Evolutionary conservation across 345 rosid genomes (phyloP), one percentile per base, ranked within the genome.

Genomic region (Triadica sebifera): DNA sequence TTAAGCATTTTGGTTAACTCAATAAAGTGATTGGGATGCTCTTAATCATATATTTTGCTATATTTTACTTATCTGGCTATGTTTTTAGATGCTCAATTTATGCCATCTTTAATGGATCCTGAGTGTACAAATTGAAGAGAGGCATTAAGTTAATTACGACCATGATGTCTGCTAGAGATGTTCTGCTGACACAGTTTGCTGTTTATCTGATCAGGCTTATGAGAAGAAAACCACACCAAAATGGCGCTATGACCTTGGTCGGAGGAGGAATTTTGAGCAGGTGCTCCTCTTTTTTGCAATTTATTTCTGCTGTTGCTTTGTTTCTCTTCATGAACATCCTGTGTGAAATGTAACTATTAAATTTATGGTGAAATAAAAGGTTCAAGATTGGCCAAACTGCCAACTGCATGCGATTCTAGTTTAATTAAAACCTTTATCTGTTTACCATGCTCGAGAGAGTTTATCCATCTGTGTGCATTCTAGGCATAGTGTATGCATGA

Each of bases 241-340:
- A 78, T 95, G 98, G 99, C 94, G 91, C 17, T 95, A 91, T 74
- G 99, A 95, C 79, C 92, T 95, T 43, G 98, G 99, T 56, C 80
- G 92, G 59, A 91, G 79, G 84, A 90, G 83, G 80, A 95, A 95
- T 74, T 91, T 95, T 75, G 98, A 91, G 77, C 99, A 95, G 94
- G 99, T 89, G 52, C 71, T 81, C 47, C 49, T 24, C 46, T 65
- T 67, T n/a, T 12, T 63, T 64, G 46, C 51, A 16, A 25, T 72
- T 64, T 65, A 25, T 37, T 46, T 47, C 37, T 60, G 51, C 56
- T 77, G 56, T 47, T 63, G 38, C 8, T 13, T 65, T 70, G 8
- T 73, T 49, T 51, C 57, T 74, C 58, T 25, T 37, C 61, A 46
- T 46, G 5, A 4, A 19, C 5, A 25, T 65, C 46, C 41, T 69